These are phyloP conservation scores for Exophiala xenobiotica DNA, from an alignment of 2,329 filamentous ascomycete genomes.

Conservation along the genomic window DNA sequence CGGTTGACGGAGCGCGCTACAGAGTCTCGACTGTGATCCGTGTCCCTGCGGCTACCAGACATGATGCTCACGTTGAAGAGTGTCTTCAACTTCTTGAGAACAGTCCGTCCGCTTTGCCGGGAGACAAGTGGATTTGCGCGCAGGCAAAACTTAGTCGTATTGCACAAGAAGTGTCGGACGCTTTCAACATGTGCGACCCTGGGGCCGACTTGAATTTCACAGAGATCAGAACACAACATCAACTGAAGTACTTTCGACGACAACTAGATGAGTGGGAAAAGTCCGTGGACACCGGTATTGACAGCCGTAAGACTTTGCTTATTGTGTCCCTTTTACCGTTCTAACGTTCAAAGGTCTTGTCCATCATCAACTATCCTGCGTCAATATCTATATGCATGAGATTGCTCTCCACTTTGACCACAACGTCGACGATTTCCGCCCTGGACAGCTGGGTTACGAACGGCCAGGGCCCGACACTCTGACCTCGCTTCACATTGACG, in stretches of 20 bases:
- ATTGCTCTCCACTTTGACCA: constrained; percentile 66
- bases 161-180: constrained; percentile 65
- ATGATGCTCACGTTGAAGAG: constrained; percentile 62
- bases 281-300: constrained; percentile 52
- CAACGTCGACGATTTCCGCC: constrained; percentile 52
- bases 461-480: constrained; percentile 31
- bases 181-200: constrained; percentile 66
- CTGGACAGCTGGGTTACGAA: constrained; percentile 30
- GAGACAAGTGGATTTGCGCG: constrained; percentile 55
- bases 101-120: constrained; percentile 54
- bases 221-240: constrained; percentile 63
- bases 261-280: constrained; percentile 61
- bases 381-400: constrained; percentile 74
- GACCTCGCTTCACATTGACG: constrained; percentile 62
- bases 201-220: constrained; percentile 52
- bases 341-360: constrained; percentile 39
- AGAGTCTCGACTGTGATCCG: constrained; percentile 59
- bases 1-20: constrained; percentile 49
- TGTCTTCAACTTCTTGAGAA: constrained; percentile 57
- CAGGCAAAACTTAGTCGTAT: constrained; percentile 60
- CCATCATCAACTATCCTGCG: constrained; percentile 60
- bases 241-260: constrained; percentile 63
- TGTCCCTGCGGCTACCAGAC: constrained; percentile 58
- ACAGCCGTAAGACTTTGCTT: constrained; percentile 52
- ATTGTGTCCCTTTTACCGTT: too few relatives aligned